Evolutionary conservation across 2,329 filamentous ascomycete genomes (phyloP).

Genomic region (Sporothrix pseudoabietina): DNA sequence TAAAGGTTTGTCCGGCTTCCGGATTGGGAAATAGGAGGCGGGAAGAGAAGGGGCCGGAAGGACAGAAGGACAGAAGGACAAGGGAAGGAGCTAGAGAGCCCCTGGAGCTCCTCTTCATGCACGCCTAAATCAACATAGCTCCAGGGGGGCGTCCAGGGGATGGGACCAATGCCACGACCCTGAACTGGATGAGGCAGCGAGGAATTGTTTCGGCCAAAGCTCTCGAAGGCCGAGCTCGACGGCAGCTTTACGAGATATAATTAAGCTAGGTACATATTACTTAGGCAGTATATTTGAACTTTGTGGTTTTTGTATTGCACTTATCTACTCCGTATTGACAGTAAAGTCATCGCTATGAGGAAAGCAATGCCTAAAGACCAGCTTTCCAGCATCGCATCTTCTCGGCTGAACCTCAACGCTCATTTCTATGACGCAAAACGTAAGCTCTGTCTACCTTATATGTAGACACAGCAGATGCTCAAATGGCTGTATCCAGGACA

Average conservation of each 20-base stretch:
- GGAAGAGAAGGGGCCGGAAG: conserved; percentile 13
- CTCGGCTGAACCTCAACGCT: background rate
- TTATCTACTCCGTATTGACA: background rate
- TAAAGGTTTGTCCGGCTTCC: conserved; percentile 18
- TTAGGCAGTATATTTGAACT: background rate
- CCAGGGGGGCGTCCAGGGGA: background rate
- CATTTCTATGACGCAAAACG: background rate
- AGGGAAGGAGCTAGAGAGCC: background rate
- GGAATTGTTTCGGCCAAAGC: background rate
- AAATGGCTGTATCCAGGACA: background rate
- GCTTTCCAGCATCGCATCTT: background rate
- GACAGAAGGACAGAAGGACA: background rate
- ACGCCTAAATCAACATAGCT: background rate
- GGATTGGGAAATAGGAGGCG: background rate
- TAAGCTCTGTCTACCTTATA: background rate
- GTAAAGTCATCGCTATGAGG: background rate
- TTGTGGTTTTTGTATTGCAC: background rate
- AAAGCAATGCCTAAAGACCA: background rate
- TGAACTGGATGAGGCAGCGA: background rate
- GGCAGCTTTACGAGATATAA: background rate
- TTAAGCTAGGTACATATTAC: background rate
- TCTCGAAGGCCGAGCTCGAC: background rate
- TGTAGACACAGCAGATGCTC: too few species aligned
- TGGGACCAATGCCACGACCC: background rate
- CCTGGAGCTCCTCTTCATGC: background rate